Evolutionary conservation across 2,329 filamentous ascomycete species (phyloP), one percentile per base, ranked within the genome.

Genomic region (Penicillium sp.): DNA sequence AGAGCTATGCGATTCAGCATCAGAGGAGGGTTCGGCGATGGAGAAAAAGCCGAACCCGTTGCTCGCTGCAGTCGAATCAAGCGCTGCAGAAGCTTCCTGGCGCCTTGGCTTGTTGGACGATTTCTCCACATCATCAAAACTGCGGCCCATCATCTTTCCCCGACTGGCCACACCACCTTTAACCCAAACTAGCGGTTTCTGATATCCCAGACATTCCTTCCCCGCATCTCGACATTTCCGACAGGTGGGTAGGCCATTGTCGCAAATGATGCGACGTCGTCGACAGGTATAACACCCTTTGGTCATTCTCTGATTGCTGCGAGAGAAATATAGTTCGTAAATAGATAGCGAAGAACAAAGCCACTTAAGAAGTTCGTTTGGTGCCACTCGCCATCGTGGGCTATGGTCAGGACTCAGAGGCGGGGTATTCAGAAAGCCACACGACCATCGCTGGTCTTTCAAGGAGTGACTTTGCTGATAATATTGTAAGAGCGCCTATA

Each of bases 91-190:
- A 23, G 48, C 6, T 36, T 16, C 7, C 41, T 51, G 43, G 5
- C 18, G 9, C 16, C 52, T 59, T 11, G 48, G 32, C 23, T 58
- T 41, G 13, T 40, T 30, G 11, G 42, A 29, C 5, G 48, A 51
- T 38, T 57, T 63, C 55, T 60, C 65, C 38, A 66, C 60, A 53
- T 78, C 76, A 51, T 76, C 73, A 61, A 78, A 81, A 23, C 76
- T 76, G 63, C 76, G 76, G n/a, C 79, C 79, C 76, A 80, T 80
- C 78, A 81, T 75, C 65, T 75, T 76, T 19, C 74, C 74, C 34
- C 74, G 74, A 61, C 74, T 76, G 19, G 74, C 74, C 42, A 76
- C 72, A 40, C 73, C 73, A 44, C 73, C 73, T 48, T 73, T 74
- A 32, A 75, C 73, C 74, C 74, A 76, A 13, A 74, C 69, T 49